Percentiles rank a stretch among this genome's conserved stretches.
Conservation (phyloP, 495 filamentous ascomycete species). For the Trichoderma asperelloides region DNA sequence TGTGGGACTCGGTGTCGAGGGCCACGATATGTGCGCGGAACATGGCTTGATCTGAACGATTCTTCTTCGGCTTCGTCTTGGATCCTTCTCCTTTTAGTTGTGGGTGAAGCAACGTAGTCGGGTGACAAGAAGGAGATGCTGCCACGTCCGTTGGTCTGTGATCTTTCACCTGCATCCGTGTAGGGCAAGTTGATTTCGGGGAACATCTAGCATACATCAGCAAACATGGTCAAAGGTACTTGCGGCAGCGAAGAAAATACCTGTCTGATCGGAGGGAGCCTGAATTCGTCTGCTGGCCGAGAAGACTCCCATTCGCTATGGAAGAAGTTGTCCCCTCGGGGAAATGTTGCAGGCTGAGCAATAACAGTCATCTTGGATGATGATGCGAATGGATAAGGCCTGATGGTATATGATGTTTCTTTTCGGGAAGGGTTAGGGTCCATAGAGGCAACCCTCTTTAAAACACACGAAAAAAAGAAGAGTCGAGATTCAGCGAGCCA, state of each 20-base stretch:
- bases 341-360: not conserved
- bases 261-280: not conserved
- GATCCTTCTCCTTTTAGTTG: conserved; percentile 28
- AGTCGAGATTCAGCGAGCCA: no score
- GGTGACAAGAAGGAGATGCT: not conserved
- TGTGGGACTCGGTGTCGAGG: not conserved
- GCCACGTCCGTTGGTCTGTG: not conserved
- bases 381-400: not conserved
- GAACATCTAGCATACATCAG: not conserved
- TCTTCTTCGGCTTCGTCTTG: conserved; percentile 24
- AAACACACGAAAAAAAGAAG: no score
- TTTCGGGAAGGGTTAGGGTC: not conserved
- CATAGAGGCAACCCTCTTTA: not conserved
- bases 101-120: not conserved
- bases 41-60: conserved; percentile 18
- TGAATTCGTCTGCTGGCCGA: no score
- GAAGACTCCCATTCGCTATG: no score
- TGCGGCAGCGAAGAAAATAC: not conserved
- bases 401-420: not conserved
- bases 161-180: not conserved
- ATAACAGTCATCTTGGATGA: not conserved
- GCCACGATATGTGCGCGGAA: conserved; percentile 25
- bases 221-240: not conserved
- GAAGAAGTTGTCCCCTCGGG: not conserved
- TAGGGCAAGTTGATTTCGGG: not conserved